These are phyloP conservation scores for Suillus occidentalis DNA, from an alignment of 768 basidiomycete species.

Conservation along the genomic window DNA sequence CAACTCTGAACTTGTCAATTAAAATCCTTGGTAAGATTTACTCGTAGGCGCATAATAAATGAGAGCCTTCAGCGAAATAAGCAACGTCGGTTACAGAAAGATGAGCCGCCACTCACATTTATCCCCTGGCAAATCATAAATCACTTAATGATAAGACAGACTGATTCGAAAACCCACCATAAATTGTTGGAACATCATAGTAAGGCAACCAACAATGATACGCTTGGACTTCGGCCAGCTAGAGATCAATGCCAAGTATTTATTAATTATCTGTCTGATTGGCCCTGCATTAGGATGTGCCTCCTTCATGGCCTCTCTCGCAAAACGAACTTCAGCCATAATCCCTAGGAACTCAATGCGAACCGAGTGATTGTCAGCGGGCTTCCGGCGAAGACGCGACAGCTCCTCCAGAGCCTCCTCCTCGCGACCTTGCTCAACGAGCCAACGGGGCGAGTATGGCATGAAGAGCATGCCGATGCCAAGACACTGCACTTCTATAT, in stretches of 20 bases:
- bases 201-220: slow-evolving; percentile 30
- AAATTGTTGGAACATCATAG: slow-evolving; percentile 37
- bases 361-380: slow-evolving; percentile 30
- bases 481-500: slow-evolving; percentile 22
- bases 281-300: slow-evolving; percentile 24
- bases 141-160: slow-evolving; percentile 1
- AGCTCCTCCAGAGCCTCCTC: slow-evolving; percentile 36
- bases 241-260: slow-evolving; percentile 27
- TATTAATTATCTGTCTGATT: slow-evolving; percentile 21
- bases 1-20: background rate
- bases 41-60: slow-evolving; percentile 26
- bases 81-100: background rate
- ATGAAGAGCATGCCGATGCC: slow-evolving; percentile 34
- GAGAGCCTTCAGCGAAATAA: slow-evolving; percentile 23
- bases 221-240: slow-evolving; percentile 36
- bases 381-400: slow-evolving; percentile 35
- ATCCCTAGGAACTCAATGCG: slow-evolving; percentile 42
- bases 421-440: slow-evolving; percentile 38
- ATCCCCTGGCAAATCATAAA: slow-evolving; percentile 20
- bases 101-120: slow-evolving; percentile 23
- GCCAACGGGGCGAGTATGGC: slow-evolving; percentile 48
- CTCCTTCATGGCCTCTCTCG: slow-evolving; percentile 21
- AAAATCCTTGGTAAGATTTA: background rate
- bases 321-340: slow-evolving; percentile 36
- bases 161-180: slow-evolving; percentile 21